Base-by-base conservation (phyloP, 2,329 filamentous ascomycete genomes). In the Penicillium fuscoglaucum region DNA sequence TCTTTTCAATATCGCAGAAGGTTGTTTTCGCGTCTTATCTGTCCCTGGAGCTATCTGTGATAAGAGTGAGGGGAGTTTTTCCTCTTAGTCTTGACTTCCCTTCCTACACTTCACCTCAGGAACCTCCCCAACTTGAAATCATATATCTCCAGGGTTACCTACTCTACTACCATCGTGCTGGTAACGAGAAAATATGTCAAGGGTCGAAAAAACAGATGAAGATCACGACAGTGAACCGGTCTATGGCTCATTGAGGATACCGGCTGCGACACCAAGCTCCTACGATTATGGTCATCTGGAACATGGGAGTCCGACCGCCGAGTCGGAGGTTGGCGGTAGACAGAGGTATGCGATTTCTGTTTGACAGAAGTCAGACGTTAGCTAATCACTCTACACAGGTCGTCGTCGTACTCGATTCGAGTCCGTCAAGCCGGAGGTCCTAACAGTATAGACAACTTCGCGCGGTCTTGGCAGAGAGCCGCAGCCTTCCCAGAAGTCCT, bases 381-480 rank as follows among this genome's bases (percentile, higher is more conserved):
- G 29, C 31, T 46, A 28, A 53, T 2, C 17, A n/a, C 3, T 28
- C 5, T 19, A 6, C 39, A 5, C 46, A 72, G 71, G 58, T 72
- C 70, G 31, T 75, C 73, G 7, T 78, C 77, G n/a, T 70, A 79
- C 49, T 75, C 76, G 9, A 76, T 82, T 70, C 80, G 83, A 7
- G 62, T 80, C 31, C 69, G 76, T 65, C 87, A 96, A 60, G 88
- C 90, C 48, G 95, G 93, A 63, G 93, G 93, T 51, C 89, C 93
- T 61, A 98, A 98, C 80, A 96, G 90, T 75, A 90, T 98, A 68
- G 89, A 95, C 70, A 96, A 93, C 69, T 98, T 98, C 72, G 90
- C 93, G 45, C 86, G 90, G 60, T 96, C 91, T 67, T 96, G 92
- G 90, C 91, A 93, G 76, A 87, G 93, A 72, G 93, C 93, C 39